A percentile compares a stretch with the other conserved stretches of the same genome.
Evolutionary conservation across 495 filamentous ascomycete genomes (phyloP).

Genomic region (Cercophora scortea): DNA sequence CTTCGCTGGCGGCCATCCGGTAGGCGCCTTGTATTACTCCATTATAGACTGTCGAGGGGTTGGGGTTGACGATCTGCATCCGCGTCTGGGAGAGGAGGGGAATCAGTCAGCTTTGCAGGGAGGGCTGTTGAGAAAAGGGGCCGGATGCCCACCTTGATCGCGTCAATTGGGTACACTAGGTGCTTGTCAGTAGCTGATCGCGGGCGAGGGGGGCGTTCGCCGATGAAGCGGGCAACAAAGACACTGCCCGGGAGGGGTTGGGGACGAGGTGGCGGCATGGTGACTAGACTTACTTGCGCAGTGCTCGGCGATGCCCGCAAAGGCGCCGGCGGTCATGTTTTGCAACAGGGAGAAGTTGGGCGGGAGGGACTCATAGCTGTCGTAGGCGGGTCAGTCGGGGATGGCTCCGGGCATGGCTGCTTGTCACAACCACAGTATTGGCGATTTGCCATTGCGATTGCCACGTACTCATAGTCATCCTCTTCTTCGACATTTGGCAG

Average conservation of each 20-base stretch:
- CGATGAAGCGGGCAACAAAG: background rate
- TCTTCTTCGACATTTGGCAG: slow-evolving; percentile 47
- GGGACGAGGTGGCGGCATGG: too few relatives aligned
- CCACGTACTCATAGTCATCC: slow-evolving; percentile 50
- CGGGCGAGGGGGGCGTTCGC: too few relatives aligned
- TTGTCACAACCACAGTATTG: background rate
- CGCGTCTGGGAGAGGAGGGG: slow-evolving; percentile 58
- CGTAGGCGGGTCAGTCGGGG: background rate
- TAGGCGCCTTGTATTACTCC: slow-evolving; percentile 88
- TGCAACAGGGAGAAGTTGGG: slow-evolving; percentile 52
- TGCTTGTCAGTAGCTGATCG: too few relatives aligned
- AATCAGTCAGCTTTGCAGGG: slow-evolving; percentile 9
- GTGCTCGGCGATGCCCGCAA: slow-evolving; percentile 76
- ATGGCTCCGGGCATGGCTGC: background rate
- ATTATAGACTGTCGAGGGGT: slow-evolving; percentile 76
- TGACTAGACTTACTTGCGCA: slow-evolving; percentile 46
- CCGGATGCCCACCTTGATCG: slow-evolving; percentile 73
- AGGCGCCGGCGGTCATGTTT: slow-evolving; percentile 92
- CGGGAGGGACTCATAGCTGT: slow-evolving; percentile 51
- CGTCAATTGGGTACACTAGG: slow-evolving; percentile 94
- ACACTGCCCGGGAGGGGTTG: background rate
- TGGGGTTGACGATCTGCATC: slow-evolving; percentile 92
- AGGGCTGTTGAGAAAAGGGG: background rate
- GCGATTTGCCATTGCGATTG: slow-evolving; percentile 2
- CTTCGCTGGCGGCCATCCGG: slow-evolving; percentile 84